Conservation (phyloP, 257 asterid species). For the Plantago major region DNA sequence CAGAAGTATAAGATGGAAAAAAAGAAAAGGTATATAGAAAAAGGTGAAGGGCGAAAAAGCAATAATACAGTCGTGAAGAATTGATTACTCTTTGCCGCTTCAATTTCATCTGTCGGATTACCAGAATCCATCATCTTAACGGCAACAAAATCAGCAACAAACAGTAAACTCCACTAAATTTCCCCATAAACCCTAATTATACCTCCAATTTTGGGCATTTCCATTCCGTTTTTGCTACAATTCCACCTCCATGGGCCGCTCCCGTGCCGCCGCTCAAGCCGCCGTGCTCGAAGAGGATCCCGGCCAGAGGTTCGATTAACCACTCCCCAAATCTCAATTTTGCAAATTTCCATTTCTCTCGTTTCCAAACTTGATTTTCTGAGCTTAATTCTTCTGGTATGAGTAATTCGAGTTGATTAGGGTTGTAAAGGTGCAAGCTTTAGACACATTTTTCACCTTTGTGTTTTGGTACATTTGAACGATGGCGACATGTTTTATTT, state of each 20-base stretch:
- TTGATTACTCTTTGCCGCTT: too few relatives aligned
- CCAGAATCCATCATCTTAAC: too few relatives aligned
- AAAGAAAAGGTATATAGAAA: too few relatives aligned
- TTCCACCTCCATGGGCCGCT: slow-evolving; percentile 39
- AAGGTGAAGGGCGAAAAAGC: too few relatives aligned
- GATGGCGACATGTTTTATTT: too few relatives aligned
- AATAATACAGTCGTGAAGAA: too few relatives aligned
- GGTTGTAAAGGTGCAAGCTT: background rate
- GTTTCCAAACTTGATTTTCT: background rate
- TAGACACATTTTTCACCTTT: too few relatives aligned
- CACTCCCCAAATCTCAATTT: slow-evolving; percentile 6
- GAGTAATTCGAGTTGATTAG: slow-evolving; percentile 11
- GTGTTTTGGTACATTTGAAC: too few relatives aligned
- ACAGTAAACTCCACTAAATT: background rate
- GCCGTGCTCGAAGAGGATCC: slow-evolving; percentile 40
- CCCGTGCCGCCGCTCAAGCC: slow-evolving; percentile 48
- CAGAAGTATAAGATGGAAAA: too few relatives aligned
- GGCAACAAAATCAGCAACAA: too few relatives aligned
- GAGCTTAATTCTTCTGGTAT: slow-evolving; percentile 5
- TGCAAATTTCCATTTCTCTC: background rate
- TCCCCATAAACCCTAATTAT: background rate
- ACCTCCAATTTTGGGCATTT: background rate
- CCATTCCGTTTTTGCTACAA: background rate
- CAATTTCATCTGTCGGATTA: too few relatives aligned
- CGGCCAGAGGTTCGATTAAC: slow-evolving; percentile 34